A percentile compares a stretch with the other conserved stretches of the same genome.
Conservation (phyloP, 352 stramenopile genomes). For the Pythium angustatum region DNA sequence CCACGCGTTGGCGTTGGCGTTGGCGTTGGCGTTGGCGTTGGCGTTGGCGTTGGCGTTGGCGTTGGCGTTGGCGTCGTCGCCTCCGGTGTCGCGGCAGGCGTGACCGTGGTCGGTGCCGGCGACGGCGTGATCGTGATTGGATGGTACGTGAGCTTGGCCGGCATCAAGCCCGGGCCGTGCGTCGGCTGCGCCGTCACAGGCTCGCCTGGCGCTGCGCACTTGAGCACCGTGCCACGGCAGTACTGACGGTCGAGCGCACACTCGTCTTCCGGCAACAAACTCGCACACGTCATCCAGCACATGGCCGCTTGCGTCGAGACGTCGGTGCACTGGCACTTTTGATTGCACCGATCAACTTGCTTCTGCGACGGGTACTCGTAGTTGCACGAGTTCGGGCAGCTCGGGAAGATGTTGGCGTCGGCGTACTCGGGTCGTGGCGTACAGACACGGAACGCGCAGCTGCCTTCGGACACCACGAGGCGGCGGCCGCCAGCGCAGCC, state of each 20-base stretch:
- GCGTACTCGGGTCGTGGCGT: slow-evolving; percentile 35
- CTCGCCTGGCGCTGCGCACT: slow-evolving; percentile 21
- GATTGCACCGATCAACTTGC: slow-evolving; percentile 35
- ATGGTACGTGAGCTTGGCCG: slow-evolving; percentile 20
- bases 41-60: background rate
- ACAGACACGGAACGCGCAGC: slow-evolving; percentile 38
- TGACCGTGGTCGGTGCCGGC: background rate
- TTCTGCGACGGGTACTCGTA: slow-evolving; percentile 35
- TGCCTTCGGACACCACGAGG: slow-evolving; percentile 41
- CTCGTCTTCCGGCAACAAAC: slow-evolving; percentile 19
- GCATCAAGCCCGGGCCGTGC: slow-evolving; percentile 10
- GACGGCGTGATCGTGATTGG: slow-evolving; percentile 18
- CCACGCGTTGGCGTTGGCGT: background rate
- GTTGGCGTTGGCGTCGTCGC: background rate
- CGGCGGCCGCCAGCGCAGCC: slow-evolving; percentile 43
- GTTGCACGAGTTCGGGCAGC: slow-evolving; percentile 45
- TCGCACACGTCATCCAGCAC: slow-evolving; percentile 66
- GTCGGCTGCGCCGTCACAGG: slow-evolving; percentile 12
- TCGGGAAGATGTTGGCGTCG: slow-evolving; percentile 23
- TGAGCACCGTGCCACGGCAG: slow-evolving; percentile 37
- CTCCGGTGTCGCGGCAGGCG: background rate
- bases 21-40: background rate
- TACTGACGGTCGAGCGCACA: slow-evolving; percentile 39
- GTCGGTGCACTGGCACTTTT: slow-evolving; percentile 49
- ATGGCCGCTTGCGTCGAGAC: slow-evolving; percentile 28